These are phyloP conservation scores for Talaromyces marneffei DNA, from an alignment of 2,329 filamentous ascomycete species.

Conservation along the genomic window DNA sequence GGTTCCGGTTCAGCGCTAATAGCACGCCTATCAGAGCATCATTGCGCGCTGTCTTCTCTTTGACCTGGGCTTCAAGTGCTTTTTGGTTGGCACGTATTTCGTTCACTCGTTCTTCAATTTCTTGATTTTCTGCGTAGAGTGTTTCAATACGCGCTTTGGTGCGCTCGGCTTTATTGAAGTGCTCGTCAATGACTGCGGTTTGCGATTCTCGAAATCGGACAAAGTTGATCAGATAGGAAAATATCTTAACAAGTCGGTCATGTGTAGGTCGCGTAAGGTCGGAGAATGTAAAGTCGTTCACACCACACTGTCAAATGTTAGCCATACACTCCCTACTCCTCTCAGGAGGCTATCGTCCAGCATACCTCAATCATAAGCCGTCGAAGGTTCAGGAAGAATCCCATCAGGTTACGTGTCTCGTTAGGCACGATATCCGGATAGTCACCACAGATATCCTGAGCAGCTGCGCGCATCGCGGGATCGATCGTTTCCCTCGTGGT, in stretches of 20 bases:
- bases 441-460: constrained; percentile 78
- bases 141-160: constrained; percentile 84
- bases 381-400: constrained; percentile 81
- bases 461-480: constrained; percentile 87
- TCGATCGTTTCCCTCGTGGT: constrained; percentile 88
- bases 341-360: background rate
- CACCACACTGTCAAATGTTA: constrained; percentile 61
- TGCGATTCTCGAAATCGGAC: constrained; percentile 94
- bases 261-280: constrained; percentile 89
- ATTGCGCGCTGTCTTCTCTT: constrained; percentile 78
- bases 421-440: constrained; percentile 75
- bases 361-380: constrained; percentile 64
- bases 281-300: constrained; percentile 87
- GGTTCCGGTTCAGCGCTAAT: constrained; percentile 71
- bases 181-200: constrained; percentile 79
- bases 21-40: constrained; percentile 79
- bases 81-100: constrained; percentile 76
- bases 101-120: constrained; percentile 71
- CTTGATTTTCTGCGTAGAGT: constrained; percentile 78
- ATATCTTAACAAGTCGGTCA: constrained; percentile 85
- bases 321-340: background rate
- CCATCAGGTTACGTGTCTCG: constrained; percentile 91
- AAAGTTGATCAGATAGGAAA: constrained; percentile 98
- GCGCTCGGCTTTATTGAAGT: constrained; percentile 84
- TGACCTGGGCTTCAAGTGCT: constrained; percentile 73